Conservation (phyloP, 2,329 filamentous ascomycete genomes). For the Fusarium sp. region DNA sequence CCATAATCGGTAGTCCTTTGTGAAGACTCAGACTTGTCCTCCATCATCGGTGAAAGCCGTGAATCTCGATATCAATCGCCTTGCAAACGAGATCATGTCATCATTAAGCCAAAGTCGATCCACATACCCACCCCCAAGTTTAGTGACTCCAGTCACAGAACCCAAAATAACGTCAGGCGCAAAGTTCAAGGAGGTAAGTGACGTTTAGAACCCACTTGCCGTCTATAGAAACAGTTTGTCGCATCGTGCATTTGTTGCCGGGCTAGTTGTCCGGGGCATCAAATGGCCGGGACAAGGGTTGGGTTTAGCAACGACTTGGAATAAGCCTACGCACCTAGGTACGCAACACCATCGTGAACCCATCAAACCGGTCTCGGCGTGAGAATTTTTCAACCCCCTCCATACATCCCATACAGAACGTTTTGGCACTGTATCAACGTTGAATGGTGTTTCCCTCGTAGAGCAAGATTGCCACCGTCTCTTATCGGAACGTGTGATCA, state of each 20-base stretch:
- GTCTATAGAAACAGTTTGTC: slow-evolving; percentile 19
- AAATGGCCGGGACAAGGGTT: neutral
- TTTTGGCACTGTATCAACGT: slow-evolving; percentile 13
- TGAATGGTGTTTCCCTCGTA: neutral
- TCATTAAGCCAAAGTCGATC: neutral
- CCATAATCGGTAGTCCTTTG: too few species aligned
- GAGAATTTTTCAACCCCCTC: slow-evolving; percentile 17
- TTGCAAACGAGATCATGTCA: slow-evolving; percentile 1
- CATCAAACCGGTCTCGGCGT: slow-evolving; percentile 21
- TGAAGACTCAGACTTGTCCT: neutral
- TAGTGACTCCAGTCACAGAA: slow-evolving; percentile 7
- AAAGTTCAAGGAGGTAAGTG: neutral
- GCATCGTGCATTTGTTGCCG: slow-evolving; percentile 19
- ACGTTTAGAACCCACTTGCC: slow-evolving; percentile 33
- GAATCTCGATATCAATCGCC: slow-evolving; percentile 8
- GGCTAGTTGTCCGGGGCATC: slow-evolving; percentile 5
- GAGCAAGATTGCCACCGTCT: neutral
- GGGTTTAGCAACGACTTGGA: slow-evolving; percentile 7
- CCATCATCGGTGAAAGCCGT: neutral
- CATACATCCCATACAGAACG: neutral
- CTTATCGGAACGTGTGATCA: slow-evolving; percentile 5
- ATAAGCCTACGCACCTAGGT: neutral
- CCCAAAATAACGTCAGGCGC: neutral
- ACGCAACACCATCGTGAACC: slow-evolving; percentile 30
- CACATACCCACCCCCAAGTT: neutral